Evolutionary conservation across 331 rosid species (phyloP), one percentile per base, ranked within the genome.

Genomic region (Prunus yedoensis): DNA sequence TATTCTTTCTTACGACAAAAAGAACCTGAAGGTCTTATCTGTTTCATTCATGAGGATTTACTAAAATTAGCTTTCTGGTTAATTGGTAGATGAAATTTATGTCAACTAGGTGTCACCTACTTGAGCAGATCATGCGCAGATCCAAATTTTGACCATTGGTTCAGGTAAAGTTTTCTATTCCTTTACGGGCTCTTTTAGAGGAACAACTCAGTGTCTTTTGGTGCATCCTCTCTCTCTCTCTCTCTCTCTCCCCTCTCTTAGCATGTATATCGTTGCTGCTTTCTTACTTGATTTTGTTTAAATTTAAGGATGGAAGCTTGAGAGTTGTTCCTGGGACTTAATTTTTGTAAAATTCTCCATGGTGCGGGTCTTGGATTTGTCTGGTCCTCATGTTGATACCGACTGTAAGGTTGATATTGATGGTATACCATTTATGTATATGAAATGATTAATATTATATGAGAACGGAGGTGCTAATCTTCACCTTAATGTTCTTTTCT

Each of bases 31-130:
- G 83, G 82, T 82, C 74, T 47, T 69, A 68, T 74, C 4, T 35
- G 46, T 78, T 68, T 68, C 32, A 72, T 2, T 66, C 25, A 66
- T 73, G 46, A 32, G 74, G 57, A 52, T 50, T 71, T 47, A 57
- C 88, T 77, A 78, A 84, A 78, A 12, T 50, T 30, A 69, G 83
- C 73, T 85, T 67, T 71, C 78, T 85, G 83, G 72, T 80, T 74
- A 70, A 84, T 78, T 81, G 86, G 76, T 78, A 85, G 88, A 78
- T 85, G 83, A 85, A 74, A 78, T 43, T 78, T 75, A 21, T 77
- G 81, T 71, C 85, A 78, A 74, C 91, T 88, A 85, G 90, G 84
- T 87, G 90, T 85, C 87, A 80, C 83, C 80, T 78, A 87, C 93
- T 81, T 89, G 89, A 83, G 86, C 92, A 86, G 93, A 80, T 76